Evolutionary conservation across 768 basidiomycete species (phyloP).

Genomic region (Pholiota microspora): DNA sequence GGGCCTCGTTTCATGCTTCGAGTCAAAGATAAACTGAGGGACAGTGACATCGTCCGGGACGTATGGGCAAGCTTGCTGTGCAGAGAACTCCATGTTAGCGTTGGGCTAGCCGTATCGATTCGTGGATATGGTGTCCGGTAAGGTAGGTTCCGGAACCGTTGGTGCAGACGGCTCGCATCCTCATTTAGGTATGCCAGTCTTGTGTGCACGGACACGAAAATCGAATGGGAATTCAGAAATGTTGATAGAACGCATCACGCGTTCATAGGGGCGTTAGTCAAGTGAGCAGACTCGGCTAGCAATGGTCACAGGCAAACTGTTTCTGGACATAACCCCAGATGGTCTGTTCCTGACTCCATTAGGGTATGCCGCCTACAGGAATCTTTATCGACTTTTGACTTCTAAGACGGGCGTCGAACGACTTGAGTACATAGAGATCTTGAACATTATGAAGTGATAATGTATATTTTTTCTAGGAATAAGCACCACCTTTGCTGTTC

Average conservation of each 20-base stretch:
- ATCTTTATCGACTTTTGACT: neutral
- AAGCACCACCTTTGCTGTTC: no score
- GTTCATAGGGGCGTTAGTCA: neutral
- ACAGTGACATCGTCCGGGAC: slow-evolving; percentile 53
- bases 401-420: no score
- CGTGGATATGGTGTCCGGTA: neutral
- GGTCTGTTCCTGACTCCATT: neutral
- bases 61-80: slow-evolving; percentile 28
- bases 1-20: slow-evolving; percentile 39
- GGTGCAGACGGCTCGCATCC: neutral
- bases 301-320: neutral
- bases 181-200: neutral
- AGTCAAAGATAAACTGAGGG: slow-evolving; percentile 53
- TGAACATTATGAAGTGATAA: no score
- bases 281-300: neutral
- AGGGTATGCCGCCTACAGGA: neutral
- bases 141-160: neutral
- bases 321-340: neutral
- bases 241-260: neutral
- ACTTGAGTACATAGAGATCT: no score
- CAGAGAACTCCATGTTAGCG: slow-evolving; percentile 28
- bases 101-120: neutral
- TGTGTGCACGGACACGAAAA: no score
- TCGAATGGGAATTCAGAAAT: neutral
- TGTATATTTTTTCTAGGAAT: no score